Evolutionary conservation across 139 green algal genomes (phyloP).

Genomic region (Eudorina sp.): DNA sequence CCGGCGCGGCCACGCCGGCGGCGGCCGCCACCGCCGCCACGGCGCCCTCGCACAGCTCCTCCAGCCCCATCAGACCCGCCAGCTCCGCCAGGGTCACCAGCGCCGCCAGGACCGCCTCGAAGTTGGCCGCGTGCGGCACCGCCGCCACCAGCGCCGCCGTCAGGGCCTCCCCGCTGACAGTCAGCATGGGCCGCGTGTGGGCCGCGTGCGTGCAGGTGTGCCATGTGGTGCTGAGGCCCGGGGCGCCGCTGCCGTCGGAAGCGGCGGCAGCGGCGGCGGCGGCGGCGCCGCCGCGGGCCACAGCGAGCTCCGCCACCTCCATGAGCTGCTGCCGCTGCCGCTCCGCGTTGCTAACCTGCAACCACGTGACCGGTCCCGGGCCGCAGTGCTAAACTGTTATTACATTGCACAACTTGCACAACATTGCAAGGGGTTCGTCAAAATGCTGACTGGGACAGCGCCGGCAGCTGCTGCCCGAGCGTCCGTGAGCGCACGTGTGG

Average conservation of each 20-base stretch:
- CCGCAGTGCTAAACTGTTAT: background rate
- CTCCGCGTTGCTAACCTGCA: conserved; percentile 47
- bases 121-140: conserved; percentile 58
- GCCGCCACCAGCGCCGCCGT: conserved; percentile 66
- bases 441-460: no score
- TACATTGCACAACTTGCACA: no score
- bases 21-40: conserved; percentile 55
- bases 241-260: no score
- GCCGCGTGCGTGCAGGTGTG: conserved; percentile 81
- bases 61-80: conserved; percentile 74
- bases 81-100: conserved; percentile 71
- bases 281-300: conserved; percentile 53
- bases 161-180: conserved; percentile 66
- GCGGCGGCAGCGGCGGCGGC: conserved; percentile 51
- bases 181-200: conserved; percentile 88
- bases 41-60: conserved; percentile 67
- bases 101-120: conserved; percentile 56
- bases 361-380: background rate
- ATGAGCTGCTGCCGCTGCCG: conserved; percentile 62
- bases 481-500: no score
- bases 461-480: no score
- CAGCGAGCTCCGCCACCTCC: conserved; percentile 65
- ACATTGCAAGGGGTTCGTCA: no score
- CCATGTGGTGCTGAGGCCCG: conserved; percentile 66
- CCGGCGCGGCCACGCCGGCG: conserved; percentile 49